Evolutionary conservation across 208 protist genomes (phyloP), one percentile per base, ranked within the genome.

Genomic region (Endotrypanum monterogeii): DNA sequence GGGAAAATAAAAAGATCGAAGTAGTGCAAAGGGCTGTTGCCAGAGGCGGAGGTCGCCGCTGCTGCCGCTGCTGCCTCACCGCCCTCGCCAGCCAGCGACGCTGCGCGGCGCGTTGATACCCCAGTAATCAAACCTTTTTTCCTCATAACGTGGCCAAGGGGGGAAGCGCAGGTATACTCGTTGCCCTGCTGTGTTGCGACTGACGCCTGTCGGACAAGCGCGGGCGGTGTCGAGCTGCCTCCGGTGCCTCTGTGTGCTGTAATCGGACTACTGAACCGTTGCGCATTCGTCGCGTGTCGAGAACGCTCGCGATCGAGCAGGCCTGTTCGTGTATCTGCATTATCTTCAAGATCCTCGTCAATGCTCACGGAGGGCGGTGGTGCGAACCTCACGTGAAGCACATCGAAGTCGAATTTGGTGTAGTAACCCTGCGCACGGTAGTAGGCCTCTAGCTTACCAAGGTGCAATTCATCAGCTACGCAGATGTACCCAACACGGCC

Each of bases 1-100:
- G 83, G 82, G 71, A 94, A 94, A 16, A 94, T 76, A 67, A 94
- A 94, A 25, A 94, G 84, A 69, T 94, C 90, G 73, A 94, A 94
- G 41, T 67, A 63, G 35, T 80, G 70, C 46, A 28, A 71, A 23
- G 41, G 35, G 37, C 55, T 61, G n/a, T 25, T 60, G 50, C 67
- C 44, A 0, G 67, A 39, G 48, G 39, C 2, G 3, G 66, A 16
- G 8, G 20, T 25, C 23, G 56, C 46, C 20, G 70, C 32, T 20
- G 63, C 32, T 20, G 63, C 70, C 23, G 71, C 74, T 4, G 74
- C 30, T 1, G 74, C 46, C 52, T 83, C 68, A 6, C 78, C 72
- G 6, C 73, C 72, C n/a, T 78, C 74, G 1, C 46, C 57, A 30
- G 20, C 68, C 25, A 35, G 35, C 46, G 35, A 39, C 12, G 30